phyloP scores from a whole-genome alignment of 495 filamentous ascomycete genomes.

The Podospora australis region DNA sequence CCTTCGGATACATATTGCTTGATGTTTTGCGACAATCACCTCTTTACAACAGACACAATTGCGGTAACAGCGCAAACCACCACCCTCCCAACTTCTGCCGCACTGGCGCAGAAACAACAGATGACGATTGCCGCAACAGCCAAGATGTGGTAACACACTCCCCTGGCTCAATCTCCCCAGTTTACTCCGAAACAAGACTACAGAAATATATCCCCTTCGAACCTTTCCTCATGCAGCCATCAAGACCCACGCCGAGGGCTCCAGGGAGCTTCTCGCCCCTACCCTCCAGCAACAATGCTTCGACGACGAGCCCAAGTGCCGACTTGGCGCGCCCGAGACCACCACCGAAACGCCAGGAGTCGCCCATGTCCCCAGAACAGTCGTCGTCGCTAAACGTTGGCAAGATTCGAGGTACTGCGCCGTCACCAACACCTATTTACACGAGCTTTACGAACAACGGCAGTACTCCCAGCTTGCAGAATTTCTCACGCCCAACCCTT shows the following conservation, averaged over 20 bases:
- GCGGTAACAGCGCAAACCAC: too few species aligned
- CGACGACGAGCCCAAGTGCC: constrained; percentile 24
- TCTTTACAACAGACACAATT: too few species aligned
- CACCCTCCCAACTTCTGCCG: neutral
- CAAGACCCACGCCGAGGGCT: constrained; percentile 40
- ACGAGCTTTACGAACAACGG: constrained; percentile 29
- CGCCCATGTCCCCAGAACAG: constrained; percentile 38
- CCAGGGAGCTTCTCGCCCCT: constrained; percentile 53
- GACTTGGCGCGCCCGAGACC: constrained; percentile 25
- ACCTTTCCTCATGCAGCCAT: constrained; percentile 40
- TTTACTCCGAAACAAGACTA: neutral
- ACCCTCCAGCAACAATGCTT: constrained; percentile 18
- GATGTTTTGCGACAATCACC: neutral
- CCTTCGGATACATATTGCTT: neutral
- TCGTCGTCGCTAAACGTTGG: constrained; percentile 25
- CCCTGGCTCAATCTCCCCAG: neutral
- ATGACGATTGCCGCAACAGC: constrained; percentile 1
- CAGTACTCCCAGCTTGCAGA: constrained; percentile 37
- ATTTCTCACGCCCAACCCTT: constrained; percentile 49
- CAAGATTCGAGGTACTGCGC: constrained; percentile 22
- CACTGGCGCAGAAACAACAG: constrained; percentile 3
- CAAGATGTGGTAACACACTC: constrained; percentile 32
- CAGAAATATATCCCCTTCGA: neutral
- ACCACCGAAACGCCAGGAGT: constrained; percentile 37
- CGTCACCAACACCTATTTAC: constrained; percentile 27